Evolutionary conservation across 2,329 filamentous ascomycete genomes (phyloP), one percentile per base, ranked within the genome.

Genomic region (Diaporthe batatas): DNA sequence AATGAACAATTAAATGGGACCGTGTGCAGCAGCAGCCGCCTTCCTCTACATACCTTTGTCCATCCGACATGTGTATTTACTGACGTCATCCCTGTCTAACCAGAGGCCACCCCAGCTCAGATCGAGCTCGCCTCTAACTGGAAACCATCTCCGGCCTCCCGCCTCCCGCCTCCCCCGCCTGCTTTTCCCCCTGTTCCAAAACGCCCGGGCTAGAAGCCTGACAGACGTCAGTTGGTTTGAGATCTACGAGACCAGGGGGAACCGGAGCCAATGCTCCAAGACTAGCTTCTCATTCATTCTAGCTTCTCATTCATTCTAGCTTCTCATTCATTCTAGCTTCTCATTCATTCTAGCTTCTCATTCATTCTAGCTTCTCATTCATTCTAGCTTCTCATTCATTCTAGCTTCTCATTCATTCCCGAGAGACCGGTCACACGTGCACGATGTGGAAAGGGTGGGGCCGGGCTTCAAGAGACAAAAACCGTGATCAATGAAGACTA

Each of bases 261-360:
- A 12, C 59, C 58, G 62, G 62, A 65, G 62, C 29, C 29, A 65
- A 65, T 65, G 62, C 44, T 65, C 32, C 62, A 39, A 53, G 47
- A 23, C 39, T 23, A 49, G 21, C 1, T n/a, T 23, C 3, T 36
- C 34, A 36, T 11, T 36, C 34, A 6, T 10, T n/a, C 21, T 23
- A 23, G 47, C n/a, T n/a, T n/a, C n/a, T n/a, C n/a, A n/a, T n/a
- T n/a, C n/a, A n/a, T n/a, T n/a, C n/a, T n/a, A n/a, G n/a, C n/a
- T n/a, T n/a, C n/a, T n/a, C n/a, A n/a, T n/a, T n/a, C n/a, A n/a
- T n/a, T n/a, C n/a, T n/a, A n/a, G n/a, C n/a, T n/a, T n/a, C n/a
- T n/a, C n/a, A n/a, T n/a, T n/a, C n/a, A n/a, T n/a, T n/a, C n/a
- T n/a, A n/a, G n/a, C n/a, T n/a, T n/a, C n/a, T n/a, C n/a, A n/a